These are phyloP conservation scores for Rosellinia necatrix DNA, from an alignment of 2,329 filamentous ascomycete species.

Conservation along the genomic window DNA sequence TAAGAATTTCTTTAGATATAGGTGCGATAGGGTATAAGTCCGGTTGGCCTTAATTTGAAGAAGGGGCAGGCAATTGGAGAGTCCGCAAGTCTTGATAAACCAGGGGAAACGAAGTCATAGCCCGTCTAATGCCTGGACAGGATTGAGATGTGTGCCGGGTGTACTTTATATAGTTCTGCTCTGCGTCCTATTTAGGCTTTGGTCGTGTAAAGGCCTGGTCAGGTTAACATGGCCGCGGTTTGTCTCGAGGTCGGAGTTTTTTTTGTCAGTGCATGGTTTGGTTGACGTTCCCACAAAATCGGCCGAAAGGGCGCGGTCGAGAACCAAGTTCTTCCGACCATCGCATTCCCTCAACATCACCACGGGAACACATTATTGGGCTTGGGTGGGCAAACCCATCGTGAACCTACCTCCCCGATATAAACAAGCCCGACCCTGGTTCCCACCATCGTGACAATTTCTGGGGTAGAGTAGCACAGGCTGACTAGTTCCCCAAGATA, in stretches of 20 bases:
- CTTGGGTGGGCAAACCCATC: not conserved
- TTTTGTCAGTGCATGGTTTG: not conserved
- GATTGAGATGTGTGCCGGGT: not conserved
- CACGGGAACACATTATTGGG: not conserved
- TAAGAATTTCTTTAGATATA: not conserved
- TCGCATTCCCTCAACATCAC: not conserved
- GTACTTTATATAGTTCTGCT: not conserved
- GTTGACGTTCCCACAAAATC: constrained; percentile 12
- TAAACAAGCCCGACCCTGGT: not conserved
- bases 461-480: not conserved
- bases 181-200: not conserved
- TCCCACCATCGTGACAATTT: constrained; percentile 17
- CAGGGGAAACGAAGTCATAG: not conserved
- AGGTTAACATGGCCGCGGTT: not conserved
- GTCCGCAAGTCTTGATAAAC: not conserved
- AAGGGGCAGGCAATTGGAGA: not conserved
- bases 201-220: not conserved
- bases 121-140: not conserved
- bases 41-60: too few species aligned
- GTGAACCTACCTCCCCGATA: not conserved
- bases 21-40: not conserved
- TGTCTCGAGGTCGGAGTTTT: not conserved
- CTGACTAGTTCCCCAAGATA: not conserved
- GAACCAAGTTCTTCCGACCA: constrained; percentile 2
- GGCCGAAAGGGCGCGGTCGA: constrained; percentile 14